A percentile compares a stretch with the other conserved stretches of the same genome.
Conservation (phyloP, 306 rosid genomes). For the Glycyrrhiza uralensis region DNA sequence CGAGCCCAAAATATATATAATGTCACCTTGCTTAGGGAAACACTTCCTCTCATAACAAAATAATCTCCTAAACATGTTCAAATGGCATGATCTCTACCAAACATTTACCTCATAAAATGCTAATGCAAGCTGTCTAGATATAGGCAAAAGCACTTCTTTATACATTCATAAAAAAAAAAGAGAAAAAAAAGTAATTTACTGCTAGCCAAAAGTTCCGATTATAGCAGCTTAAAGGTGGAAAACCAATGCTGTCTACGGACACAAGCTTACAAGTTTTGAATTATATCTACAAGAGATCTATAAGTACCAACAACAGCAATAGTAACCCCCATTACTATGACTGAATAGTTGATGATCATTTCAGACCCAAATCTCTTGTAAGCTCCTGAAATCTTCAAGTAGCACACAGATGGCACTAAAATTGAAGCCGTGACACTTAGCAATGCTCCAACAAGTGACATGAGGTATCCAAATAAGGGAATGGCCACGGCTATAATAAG, state of each 20-base stretch:
- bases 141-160: neutral
- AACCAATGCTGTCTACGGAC: neutral
- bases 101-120: neutral
- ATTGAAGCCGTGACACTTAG: conserved; percentile 60
- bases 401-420: conserved; percentile 61
- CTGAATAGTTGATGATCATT: conserved; percentile 28
- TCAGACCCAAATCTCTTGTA: conserved; percentile 42
- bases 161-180: neutral
- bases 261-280: conserved; percentile 29
- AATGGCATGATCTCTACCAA: neutral
- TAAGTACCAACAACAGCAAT: conserved; percentile 53
- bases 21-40: neutral
- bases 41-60: neutral
- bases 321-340: conserved; percentile 49
- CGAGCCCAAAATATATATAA: neutral
- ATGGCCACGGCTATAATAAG: conserved; percentile 48
- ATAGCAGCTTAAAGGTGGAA: neutral
- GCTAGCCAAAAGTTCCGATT: neutral
- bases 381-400: conserved; percentile 67
- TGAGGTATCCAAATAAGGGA: conserved; percentile 52
- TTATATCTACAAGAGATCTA: conserved; percentile 47
- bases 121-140: neutral
- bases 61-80: neutral
- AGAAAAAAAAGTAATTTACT: neutral
- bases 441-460: conserved; percentile 71